These are phyloP conservation scores for Punctularia strigosozonata DNA, from an alignment of 768 basidiomycete genomes.

Conservation along the genomic window DNA sequence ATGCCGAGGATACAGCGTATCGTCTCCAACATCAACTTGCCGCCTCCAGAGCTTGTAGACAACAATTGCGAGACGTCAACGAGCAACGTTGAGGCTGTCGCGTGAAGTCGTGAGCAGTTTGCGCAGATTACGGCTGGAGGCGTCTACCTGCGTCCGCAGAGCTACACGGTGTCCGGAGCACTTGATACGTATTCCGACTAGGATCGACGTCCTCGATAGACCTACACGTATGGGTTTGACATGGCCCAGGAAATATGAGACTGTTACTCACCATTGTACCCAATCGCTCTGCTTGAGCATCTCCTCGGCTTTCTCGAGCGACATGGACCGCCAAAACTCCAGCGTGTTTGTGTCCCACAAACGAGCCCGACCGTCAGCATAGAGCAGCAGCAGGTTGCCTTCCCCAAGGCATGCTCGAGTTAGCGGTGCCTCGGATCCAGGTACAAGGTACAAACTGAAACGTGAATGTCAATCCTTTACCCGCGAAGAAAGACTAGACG, in stretches of 20 bases:
- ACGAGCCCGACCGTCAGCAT: conserved; percentile 64
- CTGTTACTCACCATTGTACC: conserved; percentile 55
- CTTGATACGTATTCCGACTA: neutral
- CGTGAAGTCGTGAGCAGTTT: neutral
- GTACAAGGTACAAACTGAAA: conserved; percentile 65
- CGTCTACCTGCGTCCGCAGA: conserved; percentile 15
- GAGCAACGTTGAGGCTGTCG: conserved; percentile 18
- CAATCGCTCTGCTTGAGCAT: conserved; percentile 63
- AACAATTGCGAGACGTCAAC: conserved; percentile 16
- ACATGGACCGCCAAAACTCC: conserved; percentile 82
- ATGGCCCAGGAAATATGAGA: neutral
- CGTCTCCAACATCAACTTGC: conserved; percentile 29
- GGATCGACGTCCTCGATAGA: neutral
- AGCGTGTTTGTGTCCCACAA: conserved; percentile 78
- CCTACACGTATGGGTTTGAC: neutral
- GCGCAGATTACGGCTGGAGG: neutral
- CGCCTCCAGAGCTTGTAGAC: conserved; percentile 6
- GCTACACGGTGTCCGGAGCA: neutral
- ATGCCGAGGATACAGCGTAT: conserved; percentile 51
- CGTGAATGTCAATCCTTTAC: neutral
- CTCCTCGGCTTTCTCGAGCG: conserved; percentile 63
- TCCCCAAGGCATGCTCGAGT: conserved; percentile 49
- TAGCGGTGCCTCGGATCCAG: conserved; percentile 66
- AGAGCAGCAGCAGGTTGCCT: conserved; percentile 64
- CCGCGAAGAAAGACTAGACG: conserved; percentile 1